Evolutionary conservation across 1,284 basidiomycete species (phyloP), one percentile per base, ranked within the genome.

Genomic region (Ustilago trichophora): DNA sequence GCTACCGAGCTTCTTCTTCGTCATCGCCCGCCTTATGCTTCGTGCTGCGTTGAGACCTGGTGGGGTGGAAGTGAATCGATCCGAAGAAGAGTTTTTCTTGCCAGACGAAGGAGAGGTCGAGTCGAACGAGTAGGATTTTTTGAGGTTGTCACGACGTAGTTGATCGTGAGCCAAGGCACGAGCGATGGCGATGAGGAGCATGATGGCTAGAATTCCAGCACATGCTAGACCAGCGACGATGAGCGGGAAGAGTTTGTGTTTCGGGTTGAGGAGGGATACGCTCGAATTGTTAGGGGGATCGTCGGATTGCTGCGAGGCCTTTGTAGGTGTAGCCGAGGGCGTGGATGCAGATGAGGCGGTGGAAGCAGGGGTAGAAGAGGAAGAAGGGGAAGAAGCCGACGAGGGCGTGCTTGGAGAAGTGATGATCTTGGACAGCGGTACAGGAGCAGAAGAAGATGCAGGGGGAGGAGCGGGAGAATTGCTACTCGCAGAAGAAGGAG

Each of bases 221-320:
- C 29, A 36, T 6, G 56, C 57, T 2, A 73, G 33, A 12, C 58
- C 63, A 11, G 64, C 58, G n/a, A 67, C 36, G 31, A 72, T 27
- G 27, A 75, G 49, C 10, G 70, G 73, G 58, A 73, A 75, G 35
- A 73, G 22, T 21, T 67, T 60, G 52, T 73, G 57, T 33, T 66
- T 66, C 0, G 59, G 51, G 11, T 41, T 49, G 16, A 66, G 46
- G 6, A 65, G 45, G 5, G 48, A 41, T 9, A 31, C 7, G 4
- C 6, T 13, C 7, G 13, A 27, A 21, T 6, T 24, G 32, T 24
- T 13, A 7, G 4, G 51, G 15, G 13, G 18, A n/a, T 19, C 16
- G 15, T 22, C 16, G 15, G 42, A 4, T 18, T 22, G 24, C 10
- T 18, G 53, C 1, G 13, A 4, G 11, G 10, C 25, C 11, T 21